A percentile compares a stretch with the other conserved stretches of the same genome.
Evolutionary conservation across 2,329 filamentous ascomycete genomes (phyloP).

Genomic region (Penicillium decumbens): DNA sequence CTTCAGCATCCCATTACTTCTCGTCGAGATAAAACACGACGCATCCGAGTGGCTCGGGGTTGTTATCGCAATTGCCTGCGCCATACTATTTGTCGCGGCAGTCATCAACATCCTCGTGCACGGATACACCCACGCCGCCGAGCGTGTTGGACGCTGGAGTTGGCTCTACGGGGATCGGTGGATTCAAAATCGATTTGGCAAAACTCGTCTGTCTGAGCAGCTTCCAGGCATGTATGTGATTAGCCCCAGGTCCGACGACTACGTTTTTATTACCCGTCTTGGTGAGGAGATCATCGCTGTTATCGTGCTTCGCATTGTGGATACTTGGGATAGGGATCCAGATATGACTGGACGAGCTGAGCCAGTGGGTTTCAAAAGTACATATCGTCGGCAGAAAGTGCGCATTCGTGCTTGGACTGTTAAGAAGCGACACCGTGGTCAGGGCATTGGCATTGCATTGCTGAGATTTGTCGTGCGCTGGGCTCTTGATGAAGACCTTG

Average conservation of each 20-base stretch:
- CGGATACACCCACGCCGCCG: neutral
- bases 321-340: conserved; percentile 6
- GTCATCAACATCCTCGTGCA: neutral
- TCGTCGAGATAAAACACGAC: conserved; percentile 3
- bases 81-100: conserved; percentile 62
- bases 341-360: neutral
- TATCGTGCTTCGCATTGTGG: conserved; percentile 51
- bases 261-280: conserved; percentile 13
- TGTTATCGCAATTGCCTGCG: conserved; percentile 44
- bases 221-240: too few species aligned
- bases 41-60: conserved; percentile 25
- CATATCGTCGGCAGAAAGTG: neutral
- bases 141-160: neutral
- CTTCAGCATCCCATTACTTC: conserved; percentile 28
- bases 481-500: conserved; percentile 64
- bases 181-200: neutral
- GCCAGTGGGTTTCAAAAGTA: neutral
- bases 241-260: neutral
- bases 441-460: conserved; percentile 67
- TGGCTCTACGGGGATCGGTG: neutral
- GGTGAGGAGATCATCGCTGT: conserved; percentile 67
- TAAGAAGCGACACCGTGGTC: conserved; percentile 60
- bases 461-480: conserved; percentile 67
- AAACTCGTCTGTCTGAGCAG: neutral
- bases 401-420: conserved; percentile 81